Percentiles rank a stretch among this genome's conserved stretches.
Evolutionary conservation across 2,329 filamentous ascomycete species (phyloP).

Genomic region (Rhexocercosporidium sp.): DNA sequence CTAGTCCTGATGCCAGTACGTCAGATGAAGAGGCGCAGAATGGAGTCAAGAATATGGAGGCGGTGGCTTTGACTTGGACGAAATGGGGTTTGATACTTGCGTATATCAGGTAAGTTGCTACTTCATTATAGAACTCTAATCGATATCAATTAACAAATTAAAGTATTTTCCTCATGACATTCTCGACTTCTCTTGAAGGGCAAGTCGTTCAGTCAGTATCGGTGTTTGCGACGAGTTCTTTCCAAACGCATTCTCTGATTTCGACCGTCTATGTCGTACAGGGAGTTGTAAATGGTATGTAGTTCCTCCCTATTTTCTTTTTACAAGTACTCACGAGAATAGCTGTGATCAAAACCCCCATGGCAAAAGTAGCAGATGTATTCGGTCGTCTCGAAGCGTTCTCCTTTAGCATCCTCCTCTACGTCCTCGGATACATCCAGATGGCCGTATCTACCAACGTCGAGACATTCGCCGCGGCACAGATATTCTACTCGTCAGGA

Average conservation of each 20-base stretch:
- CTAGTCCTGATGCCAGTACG: slow-evolving; percentile 4
- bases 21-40: slow-evolving; percentile 20
- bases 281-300: slow-evolving; percentile 46
- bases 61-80: slow-evolving; percentile 33
- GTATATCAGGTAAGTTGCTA: slow-evolving; percentile 26
- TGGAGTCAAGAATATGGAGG: slow-evolving; percentile 35
- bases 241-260: slow-evolving; percentile 55
- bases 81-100: slow-evolving; percentile 33
- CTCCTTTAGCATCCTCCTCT: slow-evolving; percentile 48
- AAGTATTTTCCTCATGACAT: slow-evolving; percentile 53
- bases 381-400: slow-evolving; percentile 56
- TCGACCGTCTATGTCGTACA: slow-evolving; percentile 50
- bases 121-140: neutral
- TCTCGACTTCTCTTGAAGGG: slow-evolving; percentile 53
- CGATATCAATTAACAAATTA: neutral
- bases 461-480: slow-evolving; percentile 60
- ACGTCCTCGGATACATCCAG: slow-evolving; percentile 60
- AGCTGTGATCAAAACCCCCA: slow-evolving; percentile 63
- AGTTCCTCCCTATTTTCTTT: slow-evolving; percentile 48
- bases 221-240: slow-evolving; percentile 50
- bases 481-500: slow-evolving; percentile 70
- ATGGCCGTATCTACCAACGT: slow-evolving; percentile 68
- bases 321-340: slow-evolving; percentile 16
- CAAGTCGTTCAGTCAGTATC: slow-evolving; percentile 48
- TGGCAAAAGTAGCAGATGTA: slow-evolving; percentile 56